These are phyloP conservation scores for Penicillium olsonii DNA, from an alignment of 2,329 filamentous ascomycete genomes.

Conservation along the genomic window DNA sequence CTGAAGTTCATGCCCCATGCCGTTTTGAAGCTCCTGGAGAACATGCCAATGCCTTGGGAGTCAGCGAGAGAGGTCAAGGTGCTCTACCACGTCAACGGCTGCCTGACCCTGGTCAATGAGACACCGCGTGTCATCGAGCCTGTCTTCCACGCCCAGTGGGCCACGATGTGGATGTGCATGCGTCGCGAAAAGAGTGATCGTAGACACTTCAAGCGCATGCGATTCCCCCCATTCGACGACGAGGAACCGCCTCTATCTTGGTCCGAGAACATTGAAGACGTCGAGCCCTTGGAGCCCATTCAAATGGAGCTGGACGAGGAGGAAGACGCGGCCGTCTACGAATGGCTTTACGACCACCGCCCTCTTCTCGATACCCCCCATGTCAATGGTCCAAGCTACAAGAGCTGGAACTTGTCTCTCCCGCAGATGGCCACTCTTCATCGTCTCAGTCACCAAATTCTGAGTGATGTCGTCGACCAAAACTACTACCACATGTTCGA, in stretches of 20 bases:
- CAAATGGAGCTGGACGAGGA: slow-evolving; percentile 97
- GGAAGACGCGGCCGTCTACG: slow-evolving; percentile 86
- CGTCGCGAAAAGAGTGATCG: slow-evolving; percentile 95
- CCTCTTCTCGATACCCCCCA: slow-evolving; percentile 88
- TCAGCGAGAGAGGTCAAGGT: slow-evolving; percentile 95
- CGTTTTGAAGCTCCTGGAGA: slow-evolving; percentile 93
- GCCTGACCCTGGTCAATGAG: slow-evolving; percentile 94
- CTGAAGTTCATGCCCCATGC: slow-evolving; percentile 99
- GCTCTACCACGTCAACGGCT: slow-evolving; percentile 96
- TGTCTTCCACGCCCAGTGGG: slow-evolving; percentile 97
- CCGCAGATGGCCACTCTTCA: slow-evolving; percentile 96
- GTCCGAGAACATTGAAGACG: slow-evolving; percentile 98
- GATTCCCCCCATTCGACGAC: slow-evolving; percentile 97
- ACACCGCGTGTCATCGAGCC: slow-evolving; percentile 95
- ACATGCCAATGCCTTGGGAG: slow-evolving; percentile 99
- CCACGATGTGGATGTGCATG: slow-evolving; percentile 99
- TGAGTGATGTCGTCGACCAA: slow-evolving; percentile 90
- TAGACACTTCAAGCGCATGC: slow-evolving; percentile 96
- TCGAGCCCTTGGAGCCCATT: slow-evolving; percentile 94
- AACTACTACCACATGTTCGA: slow-evolving; percentile 99
- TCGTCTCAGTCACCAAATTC: slow-evolving; percentile 82
- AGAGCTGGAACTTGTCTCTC: slow-evolving; percentile 87
- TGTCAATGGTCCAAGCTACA: slow-evolving; percentile 96
- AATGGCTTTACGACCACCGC: slow-evolving; percentile 97
- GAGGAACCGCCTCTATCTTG: slow-evolving; percentile 96